Conservation (phyloP, 352 stramenopile species). For the Phytopythium mirpurense region DNA sequence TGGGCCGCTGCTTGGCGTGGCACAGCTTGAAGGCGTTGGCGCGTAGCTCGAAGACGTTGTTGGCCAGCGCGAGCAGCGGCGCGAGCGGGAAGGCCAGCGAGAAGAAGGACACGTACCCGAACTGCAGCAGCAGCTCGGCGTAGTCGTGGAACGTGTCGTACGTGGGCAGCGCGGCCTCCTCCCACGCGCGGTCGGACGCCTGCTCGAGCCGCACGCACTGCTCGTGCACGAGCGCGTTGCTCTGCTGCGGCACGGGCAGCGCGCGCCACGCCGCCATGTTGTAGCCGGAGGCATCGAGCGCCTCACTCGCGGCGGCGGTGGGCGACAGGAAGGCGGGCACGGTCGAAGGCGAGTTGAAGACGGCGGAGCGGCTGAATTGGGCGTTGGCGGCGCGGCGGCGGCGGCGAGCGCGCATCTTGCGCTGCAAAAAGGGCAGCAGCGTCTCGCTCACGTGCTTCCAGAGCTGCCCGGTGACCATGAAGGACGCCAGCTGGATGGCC, state of each 20-base stretch:
- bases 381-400: conserved; percentile 59
- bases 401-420: conserved; percentile 28
- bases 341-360: conserved; percentile 39
- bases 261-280: conserved; percentile 8
- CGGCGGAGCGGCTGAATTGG: conserved; percentile 53
- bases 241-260: conserved; percentile 9
- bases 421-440: conserved; percentile 71
- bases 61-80: conserved; percentile 89
- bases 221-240: conserved; percentile 63
- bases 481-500: conserved; percentile 89
- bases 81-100: conserved; percentile 93
- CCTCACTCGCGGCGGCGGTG: not conserved
- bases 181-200: conserved; percentile 77
- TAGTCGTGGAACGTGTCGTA: conserved; percentile 96
- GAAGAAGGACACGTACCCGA: conserved; percentile 95
- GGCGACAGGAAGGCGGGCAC: conserved; percentile 5
- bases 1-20: conserved; percentile 84
- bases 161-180: conserved; percentile 86
- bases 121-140: conserved; percentile 92
- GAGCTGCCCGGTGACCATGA: conserved; percentile 92
- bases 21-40: conserved; percentile 95
- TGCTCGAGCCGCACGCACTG: conserved; percentile 80
- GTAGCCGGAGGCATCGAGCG: conserved; percentile 11
- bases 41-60: conserved; percentile 92
- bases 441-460: conserved; percentile 93